phyloP scores from a whole-genome alignment of 2,329 filamentous ascomycete genomes.

The Nectriaceae sp. region DNA sequence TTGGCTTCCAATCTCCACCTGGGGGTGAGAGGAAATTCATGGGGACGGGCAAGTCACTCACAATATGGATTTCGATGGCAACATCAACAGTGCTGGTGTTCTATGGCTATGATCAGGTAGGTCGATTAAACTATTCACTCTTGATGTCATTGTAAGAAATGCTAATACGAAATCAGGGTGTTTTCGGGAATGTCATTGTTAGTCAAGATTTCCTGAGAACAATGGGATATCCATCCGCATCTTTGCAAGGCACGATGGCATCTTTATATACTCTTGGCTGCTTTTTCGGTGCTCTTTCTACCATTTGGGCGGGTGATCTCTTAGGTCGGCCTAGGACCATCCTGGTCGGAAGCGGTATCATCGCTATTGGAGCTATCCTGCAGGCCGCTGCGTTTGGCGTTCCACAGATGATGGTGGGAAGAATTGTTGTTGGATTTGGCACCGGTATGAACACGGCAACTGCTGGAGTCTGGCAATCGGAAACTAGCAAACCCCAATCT shows the following conservation, averaged over 20 bases:
- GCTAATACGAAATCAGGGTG: conserved; percentile 4
- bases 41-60: not conserved
- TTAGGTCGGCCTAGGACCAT: conserved; percentile 4
- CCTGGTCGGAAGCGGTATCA: conserved; percentile 4
- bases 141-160: too few species aligned
- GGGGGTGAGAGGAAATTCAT: not conserved
- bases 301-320: conserved; percentile 7
- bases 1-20: too few species aligned
- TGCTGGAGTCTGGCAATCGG: conserved; percentile 40
- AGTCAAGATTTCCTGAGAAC: conserved; percentile 1
- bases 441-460: conserved; percentile 45
- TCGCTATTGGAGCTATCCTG: conserved; percentile 8
- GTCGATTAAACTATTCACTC: too few species aligned
- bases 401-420: conserved; percentile 31
- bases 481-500: conserved; percentile 32
- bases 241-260: conserved; percentile 4
- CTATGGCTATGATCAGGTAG: not conserved
- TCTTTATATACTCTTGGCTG: conserved; percentile 13
- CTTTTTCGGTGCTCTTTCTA: conserved; percentile 9
- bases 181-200: conserved; percentile 4
- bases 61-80: not conserved
- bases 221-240: conserved; percentile 1
- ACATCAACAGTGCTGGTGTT: not conserved
- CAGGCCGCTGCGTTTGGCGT: conserved; percentile 14
- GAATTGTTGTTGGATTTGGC: conserved; percentile 39